Conservation (phyloP, 2,329 filamentous ascomycete species). For the Cladorrhinum sp. region DNA sequence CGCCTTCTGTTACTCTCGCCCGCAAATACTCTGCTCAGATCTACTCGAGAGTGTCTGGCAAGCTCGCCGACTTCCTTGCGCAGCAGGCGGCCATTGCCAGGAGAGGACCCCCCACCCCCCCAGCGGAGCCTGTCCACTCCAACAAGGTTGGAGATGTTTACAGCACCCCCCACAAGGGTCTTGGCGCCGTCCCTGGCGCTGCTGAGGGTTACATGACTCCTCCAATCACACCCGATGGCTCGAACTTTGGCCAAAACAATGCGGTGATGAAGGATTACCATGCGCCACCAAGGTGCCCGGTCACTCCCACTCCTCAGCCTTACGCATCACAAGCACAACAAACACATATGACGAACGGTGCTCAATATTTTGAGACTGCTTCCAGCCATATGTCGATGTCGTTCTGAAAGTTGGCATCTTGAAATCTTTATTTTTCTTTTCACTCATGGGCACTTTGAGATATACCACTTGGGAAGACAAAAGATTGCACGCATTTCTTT, state of each 20-base stretch:
- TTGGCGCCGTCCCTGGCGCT: slow-evolving; percentile 57
- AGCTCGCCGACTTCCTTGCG: slow-evolving; percentile 56
- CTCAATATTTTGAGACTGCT: slow-evolving; percentile 44
- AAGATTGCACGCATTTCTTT: slow-evolving; percentile 45
- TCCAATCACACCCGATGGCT: slow-evolving; percentile 76
- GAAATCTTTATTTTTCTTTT: slow-evolving; percentile 19
- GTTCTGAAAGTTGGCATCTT: slow-evolving; percentile 20
- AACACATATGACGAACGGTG: slow-evolving; percentile 43
- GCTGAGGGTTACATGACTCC: slow-evolving; percentile 79
- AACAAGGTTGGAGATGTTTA: slow-evolving; percentile 60
- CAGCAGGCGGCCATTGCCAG: slow-evolving; percentile 56
- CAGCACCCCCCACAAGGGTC: slow-evolving; percentile 75
- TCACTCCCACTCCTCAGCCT: slow-evolving; percentile 57
- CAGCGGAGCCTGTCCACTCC: slow-evolving; percentile 47
- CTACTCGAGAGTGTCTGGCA: slow-evolving; percentile 52
- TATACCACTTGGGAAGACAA: slow-evolving; percentile 42
- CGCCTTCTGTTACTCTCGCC: slow-evolving; percentile 55
- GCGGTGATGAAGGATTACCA: slow-evolving; percentile 48
- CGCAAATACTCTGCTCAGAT: slow-evolving; percentile 57
- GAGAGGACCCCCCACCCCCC: slow-evolving; percentile 58
- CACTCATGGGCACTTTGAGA: slow-evolving; percentile 27
- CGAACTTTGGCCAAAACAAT: slow-evolving; percentile 47
- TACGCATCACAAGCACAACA: slow-evolving; percentile 31
- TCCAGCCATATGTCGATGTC: slow-evolving; percentile 24
- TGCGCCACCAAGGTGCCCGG: slow-evolving; percentile 54